These are phyloP conservation scores for Pythium utonaiense DNA, from an alignment of 352 stramenopile species.

Conservation along the genomic window DNA sequence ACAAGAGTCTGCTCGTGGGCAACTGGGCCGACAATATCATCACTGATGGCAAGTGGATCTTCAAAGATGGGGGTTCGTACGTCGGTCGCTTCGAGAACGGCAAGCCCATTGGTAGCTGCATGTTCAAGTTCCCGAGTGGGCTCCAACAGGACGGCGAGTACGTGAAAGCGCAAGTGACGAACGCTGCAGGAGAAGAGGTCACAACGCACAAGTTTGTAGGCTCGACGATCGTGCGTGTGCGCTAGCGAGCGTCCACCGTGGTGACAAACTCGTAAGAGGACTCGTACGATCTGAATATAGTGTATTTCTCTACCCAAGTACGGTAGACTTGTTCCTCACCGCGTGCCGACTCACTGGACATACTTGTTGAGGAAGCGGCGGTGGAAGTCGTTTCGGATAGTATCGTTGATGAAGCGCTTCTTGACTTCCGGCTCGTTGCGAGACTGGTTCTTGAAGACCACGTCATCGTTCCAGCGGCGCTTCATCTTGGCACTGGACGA, in stretches of 20 bases:
- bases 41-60: slow-evolving; percentile 89
- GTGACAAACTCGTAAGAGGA: too few relatives aligned
- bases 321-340: too few relatives aligned
- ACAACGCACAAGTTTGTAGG: slow-evolving; percentile 66
- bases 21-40: slow-evolving; percentile 86
- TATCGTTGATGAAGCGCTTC: slow-evolving; percentile 99
- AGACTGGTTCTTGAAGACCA: slow-evolving; percentile 99
- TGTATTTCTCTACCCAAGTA: background rate
- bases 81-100: slow-evolving; percentile 82
- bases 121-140: slow-evolving; percentile 84
- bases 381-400: slow-evolving; percentile 99
- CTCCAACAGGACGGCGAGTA: slow-evolving; percentile 86
- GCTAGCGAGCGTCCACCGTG: slow-evolving; percentile 24
- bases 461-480: slow-evolving; percentile 98
- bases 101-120: slow-evolving; percentile 84
- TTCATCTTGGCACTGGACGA: slow-evolving; percentile 81
- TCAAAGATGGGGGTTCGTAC: slow-evolving; percentile 85
- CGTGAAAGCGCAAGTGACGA: slow-evolving; percentile 47
- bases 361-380: slow-evolving; percentile 98
- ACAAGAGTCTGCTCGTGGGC: slow-evolving; percentile 83
- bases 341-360: slow-evolving; percentile 51
- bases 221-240: slow-evolving; percentile 64
- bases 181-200: slow-evolving; percentile 49
- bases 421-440: slow-evolving; percentile 92
- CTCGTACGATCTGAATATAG: background rate